Conservation (phyloP, 495 filamentous ascomycete species). For the Penicillium silybi region DNA sequence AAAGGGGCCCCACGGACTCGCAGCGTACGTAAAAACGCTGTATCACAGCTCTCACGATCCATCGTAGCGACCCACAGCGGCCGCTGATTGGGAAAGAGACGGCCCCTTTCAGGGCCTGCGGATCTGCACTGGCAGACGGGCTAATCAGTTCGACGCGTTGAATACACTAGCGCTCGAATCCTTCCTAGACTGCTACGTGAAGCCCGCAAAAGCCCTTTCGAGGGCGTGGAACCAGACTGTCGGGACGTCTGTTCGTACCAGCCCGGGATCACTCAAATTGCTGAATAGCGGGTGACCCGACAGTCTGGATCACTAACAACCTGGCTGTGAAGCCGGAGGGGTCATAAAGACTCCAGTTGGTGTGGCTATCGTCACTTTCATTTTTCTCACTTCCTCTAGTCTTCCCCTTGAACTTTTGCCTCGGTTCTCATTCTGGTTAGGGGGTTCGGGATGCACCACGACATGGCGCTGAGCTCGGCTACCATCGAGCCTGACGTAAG, state of each 20-base stretch:
- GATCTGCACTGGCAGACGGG: no score
- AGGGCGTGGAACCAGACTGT: conserved; percentile 4
- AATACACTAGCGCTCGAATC: background rate
- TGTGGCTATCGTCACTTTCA: conserved; percentile 12
- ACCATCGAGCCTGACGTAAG: conserved; percentile 33
- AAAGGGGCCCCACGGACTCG: background rate
- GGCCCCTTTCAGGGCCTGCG: no score
- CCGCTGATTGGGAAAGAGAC: no score
- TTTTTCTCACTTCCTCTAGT: conserved; percentile 9
- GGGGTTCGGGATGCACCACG: conserved; percentile 6
- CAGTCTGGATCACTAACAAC: conserved; percentile 15
- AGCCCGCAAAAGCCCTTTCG: background rate
- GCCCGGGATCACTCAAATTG: background rate
- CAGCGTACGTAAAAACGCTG: background rate
- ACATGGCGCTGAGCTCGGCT: conserved; percentile 5
- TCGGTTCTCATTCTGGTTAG: background rate
- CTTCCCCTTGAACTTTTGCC: background rate
- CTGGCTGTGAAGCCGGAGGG: conserved; percentile 18
- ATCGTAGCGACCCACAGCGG: background rate
- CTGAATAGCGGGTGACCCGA: conserved; percentile 11
- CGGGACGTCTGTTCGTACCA: background rate
- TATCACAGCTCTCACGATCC: background rate
- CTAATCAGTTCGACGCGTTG: no score
- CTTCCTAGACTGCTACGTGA: background rate
- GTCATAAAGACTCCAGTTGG: conserved; percentile 24